Conservation (phyloP, 2,329 filamentous ascomycete genomes). For the Ascochyta pisi region DNA sequence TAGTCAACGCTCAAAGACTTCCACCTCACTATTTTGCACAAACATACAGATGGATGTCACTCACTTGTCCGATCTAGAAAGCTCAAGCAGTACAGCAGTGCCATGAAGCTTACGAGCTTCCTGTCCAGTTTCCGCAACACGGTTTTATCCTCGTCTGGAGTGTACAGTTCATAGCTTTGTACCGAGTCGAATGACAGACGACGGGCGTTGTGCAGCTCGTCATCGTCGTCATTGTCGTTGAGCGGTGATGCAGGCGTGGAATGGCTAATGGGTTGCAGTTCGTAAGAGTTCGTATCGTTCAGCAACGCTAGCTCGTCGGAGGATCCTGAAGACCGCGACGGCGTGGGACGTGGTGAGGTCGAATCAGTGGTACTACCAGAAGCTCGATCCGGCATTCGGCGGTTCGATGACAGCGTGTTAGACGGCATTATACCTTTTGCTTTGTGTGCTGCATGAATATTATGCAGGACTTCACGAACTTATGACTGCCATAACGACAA, state of each 20-base stretch:
- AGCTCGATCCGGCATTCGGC: conserved; percentile 20
- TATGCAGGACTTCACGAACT: neutral
- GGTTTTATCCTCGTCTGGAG: conserved; percentile 72
- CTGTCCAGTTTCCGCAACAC: conserved; percentile 80
- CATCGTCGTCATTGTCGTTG: conserved; percentile 31
- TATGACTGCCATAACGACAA: neutral
- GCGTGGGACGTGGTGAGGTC: conserved; percentile 30
- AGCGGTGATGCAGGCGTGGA: conserved; percentile 16
- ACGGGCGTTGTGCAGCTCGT: conserved; percentile 25
- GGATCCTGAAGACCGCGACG: conserved; percentile 28
- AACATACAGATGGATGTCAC: conserved; percentile 20
- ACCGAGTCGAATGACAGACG: conserved; percentile 35
- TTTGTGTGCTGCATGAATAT: neutral
- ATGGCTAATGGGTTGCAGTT: conserved; percentile 32
- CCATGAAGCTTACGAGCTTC: conserved; percentile 79
- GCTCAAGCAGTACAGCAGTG: conserved; percentile 80
- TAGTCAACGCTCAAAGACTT: neutral
- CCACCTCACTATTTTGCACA: neutral
- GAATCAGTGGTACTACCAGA: conserved; percentile 32
- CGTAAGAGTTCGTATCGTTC: conserved; percentile 31
- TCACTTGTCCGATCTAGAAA: conserved; percentile 87
- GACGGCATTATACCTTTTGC: conserved; percentile 16
- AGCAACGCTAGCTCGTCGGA: conserved; percentile 17
- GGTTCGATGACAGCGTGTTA: conserved; percentile 15
- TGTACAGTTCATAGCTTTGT: conserved; percentile 62